Conservation (phyloP, 257 asterid species). For the Cruciata laevipes region DNA sequence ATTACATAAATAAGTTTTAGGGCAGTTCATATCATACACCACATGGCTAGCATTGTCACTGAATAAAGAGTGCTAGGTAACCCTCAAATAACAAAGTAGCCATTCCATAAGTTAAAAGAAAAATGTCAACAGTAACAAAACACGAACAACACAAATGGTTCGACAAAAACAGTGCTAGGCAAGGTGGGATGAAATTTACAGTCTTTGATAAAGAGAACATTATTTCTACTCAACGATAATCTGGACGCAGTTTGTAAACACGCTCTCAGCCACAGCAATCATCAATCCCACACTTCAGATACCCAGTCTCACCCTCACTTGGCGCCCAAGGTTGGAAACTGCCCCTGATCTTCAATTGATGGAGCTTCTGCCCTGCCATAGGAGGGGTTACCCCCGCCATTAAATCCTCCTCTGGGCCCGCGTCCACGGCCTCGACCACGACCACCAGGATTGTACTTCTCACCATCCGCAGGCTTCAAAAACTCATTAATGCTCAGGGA, state of each 20-base stretch:
- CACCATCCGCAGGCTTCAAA: constrained; percentile 88
- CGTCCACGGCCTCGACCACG: constrained; percentile 75
- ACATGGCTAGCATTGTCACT: too few relatives aligned
- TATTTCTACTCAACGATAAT: constrained; percentile 27
- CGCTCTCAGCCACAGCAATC: constrained; percentile 11
- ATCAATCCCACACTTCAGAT: background rate
- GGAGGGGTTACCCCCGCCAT: constrained; percentile 33
- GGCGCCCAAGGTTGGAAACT: constrained; percentile 75
- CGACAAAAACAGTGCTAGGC: constrained; percentile 10
- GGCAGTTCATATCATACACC: too few relatives aligned
- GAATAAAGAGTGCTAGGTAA: too few relatives aligned
- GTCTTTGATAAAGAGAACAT: constrained; percentile 23
- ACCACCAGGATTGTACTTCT: constrained; percentile 43
- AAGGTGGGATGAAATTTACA: constrained; percentile 35
- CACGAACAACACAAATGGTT: constrained; percentile 6
- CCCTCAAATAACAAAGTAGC: constrained; percentile 4
- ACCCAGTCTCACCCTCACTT: constrained; percentile 33
- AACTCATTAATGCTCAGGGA: constrained; percentile 85
- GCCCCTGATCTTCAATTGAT: constrained; percentile 59
- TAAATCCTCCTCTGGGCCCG: constrained; percentile 31
- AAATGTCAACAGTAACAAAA: background rate
- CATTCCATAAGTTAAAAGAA: constrained; percentile 9
- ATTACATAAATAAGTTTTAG: too few relatives aligned
- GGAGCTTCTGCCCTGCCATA: constrained; percentile 43
- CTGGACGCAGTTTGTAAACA: constrained; percentile 15